These are phyloP conservation scores for Penicillium sp. DNA, from an alignment of 2,329 filamentous ascomycete species.

Conservation along the genomic window DNA sequence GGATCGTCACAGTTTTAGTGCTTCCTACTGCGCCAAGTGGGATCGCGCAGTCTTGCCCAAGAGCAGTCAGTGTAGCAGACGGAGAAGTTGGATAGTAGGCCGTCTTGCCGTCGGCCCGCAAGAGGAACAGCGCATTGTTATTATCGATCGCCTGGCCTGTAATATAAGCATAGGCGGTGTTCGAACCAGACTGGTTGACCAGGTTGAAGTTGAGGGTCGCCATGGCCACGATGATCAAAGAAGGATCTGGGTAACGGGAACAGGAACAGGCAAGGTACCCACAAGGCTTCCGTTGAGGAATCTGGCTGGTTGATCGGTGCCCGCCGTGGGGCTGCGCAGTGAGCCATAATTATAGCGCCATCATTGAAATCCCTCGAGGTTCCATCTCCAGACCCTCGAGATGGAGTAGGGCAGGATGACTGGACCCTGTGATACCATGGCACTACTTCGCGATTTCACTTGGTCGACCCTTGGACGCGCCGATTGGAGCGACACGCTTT, in stretches of 20 bases:
- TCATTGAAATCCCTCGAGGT: neutral
- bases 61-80: conserved; percentile 45
- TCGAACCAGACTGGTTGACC: conserved; percentile 63
- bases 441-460: conserved; percentile 3
- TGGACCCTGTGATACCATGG: conserved; percentile 19
- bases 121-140: conserved; percentile 59
- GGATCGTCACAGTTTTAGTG: conserved; percentile 62
- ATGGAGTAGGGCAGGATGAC: conserved; percentile 21
- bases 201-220: conserved; percentile 60
- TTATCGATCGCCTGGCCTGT: conserved; percentile 64
- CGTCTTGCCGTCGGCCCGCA: conserved; percentile 64
- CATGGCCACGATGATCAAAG: conserved; percentile 9
- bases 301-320: neutral
- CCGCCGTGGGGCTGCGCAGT: neutral
- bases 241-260: neutral
- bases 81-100: conserved; percentile 65
- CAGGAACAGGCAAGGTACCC: neutral
- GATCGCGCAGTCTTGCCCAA: conserved; percentile 62
- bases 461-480: neutral
- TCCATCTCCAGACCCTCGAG: neutral
- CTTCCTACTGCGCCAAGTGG: conserved; percentile 60
- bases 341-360: conserved; percentile 14
- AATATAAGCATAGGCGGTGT: conserved; percentile 65
- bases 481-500: conserved; percentile 3
- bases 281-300: neutral